Base-by-base conservation (phyloP, 139 green algal species). In the Yamagishiella unicocca region DNA sequence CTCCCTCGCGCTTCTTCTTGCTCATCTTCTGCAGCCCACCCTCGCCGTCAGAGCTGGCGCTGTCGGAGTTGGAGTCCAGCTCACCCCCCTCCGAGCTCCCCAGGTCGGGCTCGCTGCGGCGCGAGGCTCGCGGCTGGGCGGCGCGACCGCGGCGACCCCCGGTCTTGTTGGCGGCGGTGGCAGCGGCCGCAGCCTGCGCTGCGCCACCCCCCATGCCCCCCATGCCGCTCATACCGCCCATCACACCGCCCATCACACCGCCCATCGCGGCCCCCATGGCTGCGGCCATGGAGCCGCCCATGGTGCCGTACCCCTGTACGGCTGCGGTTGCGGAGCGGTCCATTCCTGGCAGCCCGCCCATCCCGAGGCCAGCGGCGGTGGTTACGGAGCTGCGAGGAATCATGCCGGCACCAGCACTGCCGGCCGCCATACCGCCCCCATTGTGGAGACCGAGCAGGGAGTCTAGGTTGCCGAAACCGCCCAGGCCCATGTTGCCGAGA, bases 1-100 rank as follows among this genome's bases (percentile, higher is more conserved):
- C 84, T 22, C 62, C 72, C 83, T 35, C 78, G 71, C 89, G 91
- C 91, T 81, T 92, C 43, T 87, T 85, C 74, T 64, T 81, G 71
- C 68, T 91, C 31, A 31, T 67, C 46, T 82, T 82, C n/a, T 85
- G 55, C 7, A 22, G 37, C 62, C 66, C n/a, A 4, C 21, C 21
- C 9, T 77, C 78, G 0, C 67, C 79, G 19, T 78, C 89, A 1
- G 64, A 76, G 43, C 61, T 84, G 46, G n/a, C 89, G 25, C 42
- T 64, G 71, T 83, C 78, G 12, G 17, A 40, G 62, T 86, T 77
- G 22, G 42, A 68, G 31, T 86, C 80, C 64, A 86, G n/a, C n/a
- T 86, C 80, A 5, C 64, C n/a, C n/a, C n/a, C 64, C 1, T 42
- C 50, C 9, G 43, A 50, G 21, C 43, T 61, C 22, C 29, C 31